Evolutionary conservation across 208 protist genomes (phyloP).

Genomic region (Naegleria lovaniensis): DNA sequence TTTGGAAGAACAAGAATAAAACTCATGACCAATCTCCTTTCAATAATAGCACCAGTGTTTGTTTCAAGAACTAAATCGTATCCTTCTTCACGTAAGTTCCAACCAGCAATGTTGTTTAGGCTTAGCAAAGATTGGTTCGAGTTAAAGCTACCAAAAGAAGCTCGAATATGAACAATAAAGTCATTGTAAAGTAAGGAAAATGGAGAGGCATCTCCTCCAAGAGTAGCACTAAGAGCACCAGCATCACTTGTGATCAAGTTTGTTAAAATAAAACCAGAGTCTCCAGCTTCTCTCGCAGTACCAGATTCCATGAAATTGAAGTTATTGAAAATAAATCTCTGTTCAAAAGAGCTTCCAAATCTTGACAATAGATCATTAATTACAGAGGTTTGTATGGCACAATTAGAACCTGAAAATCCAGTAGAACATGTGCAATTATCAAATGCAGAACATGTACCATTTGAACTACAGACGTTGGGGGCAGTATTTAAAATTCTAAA

Average conservation of each 20-base stretch:
- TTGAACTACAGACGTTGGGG: neutral
- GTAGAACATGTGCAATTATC: neutral
- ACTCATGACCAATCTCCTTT: neutral
- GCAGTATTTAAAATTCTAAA: neutral
- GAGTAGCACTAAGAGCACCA: neutral
- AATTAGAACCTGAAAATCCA: neutral
- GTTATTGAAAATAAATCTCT: neutral
- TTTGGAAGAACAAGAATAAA: neutral
- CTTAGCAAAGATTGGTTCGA: neutral
- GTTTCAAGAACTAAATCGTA: neutral
- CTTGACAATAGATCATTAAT: neutral
- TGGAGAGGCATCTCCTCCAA: neutral
- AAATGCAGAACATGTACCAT: neutral
- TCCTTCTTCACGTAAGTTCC: neutral
- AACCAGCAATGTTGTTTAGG: neutral
- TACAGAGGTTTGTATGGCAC: neutral
- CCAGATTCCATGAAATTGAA: neutral
- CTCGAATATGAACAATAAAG: neutral
- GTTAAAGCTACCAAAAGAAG: neutral
- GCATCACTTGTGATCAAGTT: neutral
- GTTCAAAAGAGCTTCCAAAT: neutral
- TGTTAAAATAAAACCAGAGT: neutral
- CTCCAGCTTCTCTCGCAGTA: too few relatives aligned
- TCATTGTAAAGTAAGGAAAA: neutral
- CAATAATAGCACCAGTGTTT: neutral